These are phyloP conservation scores for Zygoascus bituminiphila DNA, from an alignment of 805 yeast species.

Conservation along the genomic window DNA sequence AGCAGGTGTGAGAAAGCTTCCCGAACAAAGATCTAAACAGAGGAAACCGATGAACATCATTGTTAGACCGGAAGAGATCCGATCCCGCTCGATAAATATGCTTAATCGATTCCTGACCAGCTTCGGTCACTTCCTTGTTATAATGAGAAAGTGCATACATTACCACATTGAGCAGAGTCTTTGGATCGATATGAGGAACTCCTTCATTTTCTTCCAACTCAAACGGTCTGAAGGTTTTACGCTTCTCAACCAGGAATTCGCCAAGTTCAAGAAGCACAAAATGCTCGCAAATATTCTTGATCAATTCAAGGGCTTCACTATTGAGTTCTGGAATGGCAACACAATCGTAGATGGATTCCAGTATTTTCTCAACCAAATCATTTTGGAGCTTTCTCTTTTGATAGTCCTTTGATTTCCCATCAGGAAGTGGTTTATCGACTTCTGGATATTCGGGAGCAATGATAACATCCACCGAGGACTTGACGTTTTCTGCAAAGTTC, in stretches of 20 bases:
- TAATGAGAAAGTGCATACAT: constrained; percentile 75
- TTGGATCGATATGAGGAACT: constrained; percentile 55
- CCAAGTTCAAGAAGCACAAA: constrained; percentile 71
- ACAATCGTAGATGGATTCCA: constrained; percentile 68
- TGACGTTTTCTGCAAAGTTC: constrained; percentile 24
- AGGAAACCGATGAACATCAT: constrained; percentile 62
- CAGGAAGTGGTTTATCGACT: constrained; percentile 23
- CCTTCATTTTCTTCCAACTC: constrained; percentile 78
- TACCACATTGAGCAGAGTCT: constrained; percentile 64
- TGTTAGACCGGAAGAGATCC: constrained; percentile 57
- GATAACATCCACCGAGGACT: constrained; percentile 20
- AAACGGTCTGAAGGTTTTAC: constrained; percentile 59
- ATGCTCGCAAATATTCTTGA: constrained; percentile 67
- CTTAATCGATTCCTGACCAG: constrained; percentile 62
- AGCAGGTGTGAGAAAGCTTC: constrained; percentile 83
- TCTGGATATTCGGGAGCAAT: constrained; percentile 35
- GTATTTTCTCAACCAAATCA: constrained; percentile 50
- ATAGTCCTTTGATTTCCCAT: constrained; percentile 15
- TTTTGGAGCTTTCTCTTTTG: constrained; percentile 38
- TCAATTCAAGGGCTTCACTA: constrained; percentile 55
- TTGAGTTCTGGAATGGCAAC: constrained; percentile 64
- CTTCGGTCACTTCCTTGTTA: constrained; percentile 56
- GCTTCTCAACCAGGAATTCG: constrained; percentile 57
- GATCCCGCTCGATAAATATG: constrained; percentile 53
- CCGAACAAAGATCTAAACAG: constrained; percentile 68